Percentiles rank a stretch among this genome's conserved stretches.
Conservation (phyloP, 1,284 basidiomycete species). For the Apiotrichum laibachii region DNA sequence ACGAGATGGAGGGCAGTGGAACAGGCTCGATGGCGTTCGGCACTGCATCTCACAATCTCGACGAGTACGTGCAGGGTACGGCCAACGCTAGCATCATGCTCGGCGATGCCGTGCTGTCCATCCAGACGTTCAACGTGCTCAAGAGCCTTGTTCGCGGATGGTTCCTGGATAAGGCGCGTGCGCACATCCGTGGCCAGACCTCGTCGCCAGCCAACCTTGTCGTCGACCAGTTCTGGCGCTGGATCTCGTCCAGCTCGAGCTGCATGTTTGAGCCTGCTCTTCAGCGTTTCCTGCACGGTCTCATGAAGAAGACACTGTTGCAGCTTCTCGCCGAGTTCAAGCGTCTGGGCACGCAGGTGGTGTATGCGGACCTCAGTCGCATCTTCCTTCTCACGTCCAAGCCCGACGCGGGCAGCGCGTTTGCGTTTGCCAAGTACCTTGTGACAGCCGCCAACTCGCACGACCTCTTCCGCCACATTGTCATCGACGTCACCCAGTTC, state of each 20-base stretch:
- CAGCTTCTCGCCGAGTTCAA: slow-evolving; percentile 97
- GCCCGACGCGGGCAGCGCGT: slow-evolving; percentile 84
- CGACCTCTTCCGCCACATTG: slow-evolving; percentile 92
- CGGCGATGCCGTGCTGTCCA: slow-evolving; percentile 89
- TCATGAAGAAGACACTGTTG: slow-evolving; percentile 98
- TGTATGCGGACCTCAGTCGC: slow-evolving; percentile 92
- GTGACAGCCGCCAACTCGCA: slow-evolving; percentile 88
- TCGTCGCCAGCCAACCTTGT: slow-evolving; percentile 55
- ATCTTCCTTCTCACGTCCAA: slow-evolving; percentile 92
- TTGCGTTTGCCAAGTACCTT: slow-evolving; percentile 93
- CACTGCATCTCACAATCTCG: slow-evolving; percentile 82
- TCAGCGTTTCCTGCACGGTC: slow-evolving; percentile 87
- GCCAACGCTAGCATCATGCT: slow-evolving; percentile 73
- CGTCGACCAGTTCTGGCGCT: slow-evolving; percentile 93
- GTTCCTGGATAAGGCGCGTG: slow-evolving; percentile 78
- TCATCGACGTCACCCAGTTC: slow-evolving; percentile 80
- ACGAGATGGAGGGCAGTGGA: slow-evolving; percentile 89
- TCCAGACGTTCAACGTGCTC: slow-evolving; percentile 80
- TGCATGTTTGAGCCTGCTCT: slow-evolving; percentile 90
- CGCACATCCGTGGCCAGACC: slow-evolving; percentile 49
- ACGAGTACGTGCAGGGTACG: slow-evolving; percentile 77
- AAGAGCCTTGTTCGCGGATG: slow-evolving; percentile 87
- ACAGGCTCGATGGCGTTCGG: slow-evolving; percentile 91
- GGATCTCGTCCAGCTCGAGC: slow-evolving; percentile 82
- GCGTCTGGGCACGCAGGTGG: slow-evolving; percentile 85